Evolutionary conservation across 371 early-diverging fungal genomes (phyloP).

Genomic region (Scutellospora calospora): DNA sequence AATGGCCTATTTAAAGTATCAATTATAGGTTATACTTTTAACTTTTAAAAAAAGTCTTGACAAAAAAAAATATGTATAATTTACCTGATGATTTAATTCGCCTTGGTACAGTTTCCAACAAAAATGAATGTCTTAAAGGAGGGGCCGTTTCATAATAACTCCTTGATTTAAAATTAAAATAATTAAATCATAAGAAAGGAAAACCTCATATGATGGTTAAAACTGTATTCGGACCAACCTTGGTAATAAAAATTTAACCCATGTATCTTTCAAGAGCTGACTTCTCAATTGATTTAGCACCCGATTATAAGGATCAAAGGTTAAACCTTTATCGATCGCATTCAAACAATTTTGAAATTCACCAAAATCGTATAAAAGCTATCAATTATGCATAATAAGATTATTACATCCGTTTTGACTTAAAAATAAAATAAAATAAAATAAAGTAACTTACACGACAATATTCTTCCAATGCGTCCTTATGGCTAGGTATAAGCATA

Average conservation of each 20-base stretch:
- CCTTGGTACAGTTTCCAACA: slow-evolving; percentile 6
- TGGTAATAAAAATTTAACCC: slow-evolving; percentile 34
- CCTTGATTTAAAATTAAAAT: not conserved
- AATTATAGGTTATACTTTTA: no score
- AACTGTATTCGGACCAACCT: not conserved
- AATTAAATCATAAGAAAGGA: not conserved
- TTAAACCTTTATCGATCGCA: slow-evolving; percentile 21
- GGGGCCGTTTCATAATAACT: slow-evolving; percentile 34
- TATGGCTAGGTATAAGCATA: not conserved
- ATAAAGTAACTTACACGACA: slow-evolving; percentile 22
- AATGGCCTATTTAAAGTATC: not conserved
- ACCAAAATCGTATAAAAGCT: slow-evolving; percentile 31
- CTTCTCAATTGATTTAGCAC: slow-evolving; percentile 24
- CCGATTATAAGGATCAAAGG: slow-evolving; percentile 19
- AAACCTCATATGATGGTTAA: not conserved
- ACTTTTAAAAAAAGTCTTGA: no score
- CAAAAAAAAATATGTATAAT: no score
- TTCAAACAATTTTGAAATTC: slow-evolving; percentile 6
- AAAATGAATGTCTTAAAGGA: not conserved
- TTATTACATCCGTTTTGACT: not conserved
- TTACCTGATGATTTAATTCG: slow-evolving; percentile 25
- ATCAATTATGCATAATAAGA: not conserved
- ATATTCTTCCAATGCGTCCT: slow-evolving; percentile 7
- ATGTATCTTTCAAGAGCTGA: slow-evolving; percentile 24
- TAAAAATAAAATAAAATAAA: not conserved